Conservation (phyloP, 768 basidiomycete species). For the Naganishia kalamii region DNA sequence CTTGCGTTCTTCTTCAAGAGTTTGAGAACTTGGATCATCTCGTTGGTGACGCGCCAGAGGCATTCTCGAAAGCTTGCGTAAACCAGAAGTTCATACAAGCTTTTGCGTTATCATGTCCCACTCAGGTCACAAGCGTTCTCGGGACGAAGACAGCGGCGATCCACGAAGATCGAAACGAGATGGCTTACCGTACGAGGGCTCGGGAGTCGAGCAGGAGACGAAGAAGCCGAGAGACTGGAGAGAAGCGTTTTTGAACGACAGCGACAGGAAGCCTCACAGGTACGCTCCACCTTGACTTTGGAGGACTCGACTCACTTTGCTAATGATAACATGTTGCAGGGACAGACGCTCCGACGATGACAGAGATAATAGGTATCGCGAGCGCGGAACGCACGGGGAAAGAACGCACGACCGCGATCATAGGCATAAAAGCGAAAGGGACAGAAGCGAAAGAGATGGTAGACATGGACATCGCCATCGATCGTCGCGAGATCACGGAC, state of each 20-base stretch:
- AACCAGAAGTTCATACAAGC: constrained; percentile 15
- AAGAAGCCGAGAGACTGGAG: constrained; percentile 43
- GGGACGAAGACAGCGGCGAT: constrained; percentile 1
- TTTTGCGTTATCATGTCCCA: constrained; percentile 12
- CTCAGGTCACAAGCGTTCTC: constrained; percentile 13
- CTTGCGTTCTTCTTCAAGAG: neutral
- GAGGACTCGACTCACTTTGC: neutral
- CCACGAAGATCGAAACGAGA: neutral
- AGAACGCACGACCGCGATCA: constrained; percentile 20
- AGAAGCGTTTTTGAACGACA: constrained; percentile 43
- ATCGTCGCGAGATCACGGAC: neutral
- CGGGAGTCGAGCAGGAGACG: neutral
- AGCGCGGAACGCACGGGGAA: constrained; percentile 23
- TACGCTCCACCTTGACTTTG: neutral
- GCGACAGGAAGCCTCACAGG: constrained; percentile 17
- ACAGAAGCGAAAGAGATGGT: constrained; percentile 24
- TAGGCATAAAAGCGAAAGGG: constrained; percentile 22
- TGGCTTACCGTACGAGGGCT: constrained; percentile 2
- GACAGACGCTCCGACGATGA: neutral
- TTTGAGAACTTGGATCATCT: neutral
- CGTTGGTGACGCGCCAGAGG: constrained; percentile 16
- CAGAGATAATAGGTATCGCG: constrained; percentile 8
- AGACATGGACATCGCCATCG: constrained; percentile 20
- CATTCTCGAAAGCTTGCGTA: neutral
- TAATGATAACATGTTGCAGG: neutral